These are phyloP conservation scores for Ceratocystis albifundus DNA, from an alignment of 2,329 filamentous ascomycete genomes.

Conservation along the genomic window DNA sequence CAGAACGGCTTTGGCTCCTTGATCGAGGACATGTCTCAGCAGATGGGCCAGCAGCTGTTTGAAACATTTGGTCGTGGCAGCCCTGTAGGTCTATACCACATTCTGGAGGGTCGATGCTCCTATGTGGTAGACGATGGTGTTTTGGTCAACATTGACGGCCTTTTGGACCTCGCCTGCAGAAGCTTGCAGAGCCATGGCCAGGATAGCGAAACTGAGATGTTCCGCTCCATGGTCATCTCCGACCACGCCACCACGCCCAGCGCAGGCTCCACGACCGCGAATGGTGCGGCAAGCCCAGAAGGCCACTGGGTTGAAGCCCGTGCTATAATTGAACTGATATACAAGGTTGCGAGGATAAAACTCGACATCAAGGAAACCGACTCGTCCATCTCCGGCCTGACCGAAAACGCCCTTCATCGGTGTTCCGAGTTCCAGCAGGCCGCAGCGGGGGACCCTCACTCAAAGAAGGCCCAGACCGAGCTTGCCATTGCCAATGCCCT, in stretches of 20 bases:
- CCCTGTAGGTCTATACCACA: neutral
- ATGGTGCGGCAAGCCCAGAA: neutral
- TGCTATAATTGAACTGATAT: neutral
- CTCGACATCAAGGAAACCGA: constrained; percentile 7
- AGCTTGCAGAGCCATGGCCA: neutral
- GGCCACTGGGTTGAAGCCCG: neutral
- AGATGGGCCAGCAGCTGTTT: neutral
- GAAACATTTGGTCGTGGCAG: constrained; percentile 5
- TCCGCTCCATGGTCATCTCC: neutral
- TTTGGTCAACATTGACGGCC: neutral
- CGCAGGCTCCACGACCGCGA: neutral
- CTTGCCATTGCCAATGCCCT: constrained; percentile 2
- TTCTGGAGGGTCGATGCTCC: neutral
- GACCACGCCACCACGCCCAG: neutral
- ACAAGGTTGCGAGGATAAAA: constrained; percentile 1
- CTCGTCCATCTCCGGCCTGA: neutral
- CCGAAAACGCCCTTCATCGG: neutral
- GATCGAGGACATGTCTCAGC: neutral
- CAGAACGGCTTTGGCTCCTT: neutral
- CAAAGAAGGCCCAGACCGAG: neutral
- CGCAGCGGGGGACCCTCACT: neutral
- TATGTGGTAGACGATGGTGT: constrained; percentile 4
- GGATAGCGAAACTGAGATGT: neutral
- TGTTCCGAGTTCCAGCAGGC: neutral
- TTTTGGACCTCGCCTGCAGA: neutral